phyloP scores from a whole-genome alignment of 306 rosid genomes.

The Inga oerstediana region DNA sequence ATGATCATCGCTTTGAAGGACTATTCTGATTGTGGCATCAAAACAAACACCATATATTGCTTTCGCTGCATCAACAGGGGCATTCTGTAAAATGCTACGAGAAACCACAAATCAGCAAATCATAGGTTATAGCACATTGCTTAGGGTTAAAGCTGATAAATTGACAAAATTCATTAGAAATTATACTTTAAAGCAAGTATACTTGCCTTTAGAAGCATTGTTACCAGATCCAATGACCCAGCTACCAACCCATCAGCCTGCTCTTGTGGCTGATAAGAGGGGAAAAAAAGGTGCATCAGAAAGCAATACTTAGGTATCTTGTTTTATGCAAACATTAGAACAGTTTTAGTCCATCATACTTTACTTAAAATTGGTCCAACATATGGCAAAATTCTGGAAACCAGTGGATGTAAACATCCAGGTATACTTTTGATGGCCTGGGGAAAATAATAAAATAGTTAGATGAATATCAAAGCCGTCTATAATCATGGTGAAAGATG shows the following conservation, averaged over 20 bases:
- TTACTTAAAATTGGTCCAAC: slow-evolving; percentile 71
- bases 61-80: slow-evolving; percentile 76
- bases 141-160: slow-evolving; percentile 24
- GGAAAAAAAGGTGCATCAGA: slow-evolving; percentile 36
- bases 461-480: slow-evolving; percentile 31
- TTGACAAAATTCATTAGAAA: slow-evolving; percentile 3
- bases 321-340: not conserved
- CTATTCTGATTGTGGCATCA: slow-evolving; percentile 57
- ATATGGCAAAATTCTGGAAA: slow-evolving; percentile 76
- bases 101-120: slow-evolving; percentile 44
- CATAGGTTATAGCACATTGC: slow-evolving; percentile 19
- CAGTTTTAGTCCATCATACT: slow-evolving; percentile 50
- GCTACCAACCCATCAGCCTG: slow-evolving; percentile 89
- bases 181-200: slow-evolving; percentile 31
- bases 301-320: slow-evolving; percentile 13
- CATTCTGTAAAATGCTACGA: slow-evolving; percentile 70
- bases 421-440: slow-evolving; percentile 86
- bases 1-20: slow-evolving; percentile 83
- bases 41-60: slow-evolving; percentile 80
- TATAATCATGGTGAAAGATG: not conserved
- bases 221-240: slow-evolving; percentile 86
- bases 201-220: slow-evolving; percentile 95
- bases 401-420: slow-evolving; percentile 79
- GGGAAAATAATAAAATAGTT: slow-evolving; percentile 19
- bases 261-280: slow-evolving; percentile 69